Conservation (phyloP, 2,329 filamentous ascomycete species). For the Pseudofabraea citricarpa region DNA sequence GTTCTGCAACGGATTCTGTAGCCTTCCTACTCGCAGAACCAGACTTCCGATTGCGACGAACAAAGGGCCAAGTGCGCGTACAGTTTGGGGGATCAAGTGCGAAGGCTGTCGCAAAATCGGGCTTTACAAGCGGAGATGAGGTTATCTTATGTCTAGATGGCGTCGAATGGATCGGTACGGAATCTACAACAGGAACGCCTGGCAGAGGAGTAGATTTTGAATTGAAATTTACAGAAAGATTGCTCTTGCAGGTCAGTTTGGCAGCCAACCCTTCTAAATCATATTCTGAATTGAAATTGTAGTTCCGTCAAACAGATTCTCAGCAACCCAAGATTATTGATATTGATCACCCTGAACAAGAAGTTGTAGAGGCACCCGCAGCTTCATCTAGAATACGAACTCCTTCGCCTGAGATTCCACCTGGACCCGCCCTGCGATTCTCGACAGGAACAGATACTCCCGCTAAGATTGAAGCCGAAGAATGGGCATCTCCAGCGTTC, state of each 20-base stretch:
- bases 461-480: conserved; percentile 34
- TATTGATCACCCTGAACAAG: conserved; percentile 40
- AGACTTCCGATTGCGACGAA: conserved; percentile 73
- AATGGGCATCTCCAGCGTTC: conserved; percentile 77
- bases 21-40: conserved; percentile 80
- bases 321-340: conserved; percentile 44
- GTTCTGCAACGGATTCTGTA: conserved; percentile 66
- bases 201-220: conserved; percentile 54
- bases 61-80: conserved; percentile 75
- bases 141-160: conserved; percentile 66
- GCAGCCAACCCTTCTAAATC: neutral
- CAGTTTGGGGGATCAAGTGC: conserved; percentile 69
- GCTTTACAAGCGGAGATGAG: conserved; percentile 74
- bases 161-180: conserved; percentile 48
- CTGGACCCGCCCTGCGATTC: conserved; percentile 13
- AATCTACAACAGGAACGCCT: conserved; percentile 38
- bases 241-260: conserved; percentile 41
- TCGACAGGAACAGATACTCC: conserved; percentile 30
- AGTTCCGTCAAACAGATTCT: conserved; percentile 42
- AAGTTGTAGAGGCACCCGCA: conserved; percentile 14
- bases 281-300: conserved; percentile 24
- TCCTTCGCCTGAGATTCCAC: conserved; percentile 20
- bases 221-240: conserved; percentile 46
- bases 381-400: conserved; percentile 9
- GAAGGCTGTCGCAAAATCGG: conserved; percentile 59